Conservation (phyloP, 164 flowering plant species). For the Vitis rotundifolia region DNA sequence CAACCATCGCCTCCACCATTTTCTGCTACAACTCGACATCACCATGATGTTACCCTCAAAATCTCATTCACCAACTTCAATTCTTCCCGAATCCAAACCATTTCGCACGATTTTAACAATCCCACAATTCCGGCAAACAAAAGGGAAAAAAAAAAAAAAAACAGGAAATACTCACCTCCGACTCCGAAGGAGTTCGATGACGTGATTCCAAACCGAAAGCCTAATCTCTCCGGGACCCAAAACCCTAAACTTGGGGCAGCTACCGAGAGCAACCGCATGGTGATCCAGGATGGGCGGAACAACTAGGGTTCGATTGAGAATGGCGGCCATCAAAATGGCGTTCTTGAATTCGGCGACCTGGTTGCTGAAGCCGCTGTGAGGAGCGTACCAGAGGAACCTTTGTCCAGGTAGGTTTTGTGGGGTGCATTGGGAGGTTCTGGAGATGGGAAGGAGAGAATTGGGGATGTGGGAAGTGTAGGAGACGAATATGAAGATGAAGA, state of each 20-base stretch:
- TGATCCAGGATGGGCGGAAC: conserved; percentile 93
- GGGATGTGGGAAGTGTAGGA: conserved; percentile 14
- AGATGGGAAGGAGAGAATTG: conserved; percentile 10
- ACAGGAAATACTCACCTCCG: conserved; percentile 47
- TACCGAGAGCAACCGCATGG: conserved; percentile 89
- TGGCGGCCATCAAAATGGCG: conserved; percentile 67
- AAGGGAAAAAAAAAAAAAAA: neutral
- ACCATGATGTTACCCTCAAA: too few species aligned
- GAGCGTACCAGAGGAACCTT: conserved; percentile 75
- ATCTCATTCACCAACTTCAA: too few species aligned
- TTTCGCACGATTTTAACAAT: neutral
- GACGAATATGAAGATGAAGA: conserved; percentile 32
- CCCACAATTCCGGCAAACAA: neutral
- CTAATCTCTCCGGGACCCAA: conserved; percentile 55
- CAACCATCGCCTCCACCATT: too few species aligned
- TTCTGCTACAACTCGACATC: too few species aligned
- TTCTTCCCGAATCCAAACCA: too few species aligned
- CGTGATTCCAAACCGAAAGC: conserved; percentile 70
- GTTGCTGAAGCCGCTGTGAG: conserved; percentile 97
- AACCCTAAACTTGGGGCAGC: conserved; percentile 95
- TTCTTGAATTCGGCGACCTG: conserved; percentile 88
- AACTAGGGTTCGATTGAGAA: conserved; percentile 78
- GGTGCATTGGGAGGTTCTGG: conserved; percentile 26
- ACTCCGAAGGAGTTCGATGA: conserved; percentile 50
- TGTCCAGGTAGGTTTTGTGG: conserved; percentile 20